Base-by-base conservation (phyloP, 176 grass and related monocot genomes). In the Eleusine indica region DNA sequence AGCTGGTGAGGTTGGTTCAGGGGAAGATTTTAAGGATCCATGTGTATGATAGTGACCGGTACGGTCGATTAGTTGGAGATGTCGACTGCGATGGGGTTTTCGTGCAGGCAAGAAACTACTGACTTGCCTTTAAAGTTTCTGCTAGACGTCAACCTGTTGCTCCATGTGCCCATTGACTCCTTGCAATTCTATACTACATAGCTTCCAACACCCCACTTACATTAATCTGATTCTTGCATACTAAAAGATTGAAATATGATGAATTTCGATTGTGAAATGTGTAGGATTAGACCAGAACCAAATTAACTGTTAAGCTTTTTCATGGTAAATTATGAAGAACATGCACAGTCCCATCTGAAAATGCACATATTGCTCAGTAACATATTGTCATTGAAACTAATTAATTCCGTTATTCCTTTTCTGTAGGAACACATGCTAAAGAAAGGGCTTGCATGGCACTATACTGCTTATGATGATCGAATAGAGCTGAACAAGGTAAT, bases 391-490 rank as follows among this genome's bases (percentile, higher is more conserved):
- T 11, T 6, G 15, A 41, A 73, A 66, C 0, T 9, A 30, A 16
- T 29, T 66, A 41, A 9, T 57, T 14, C 9, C 43, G 4, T 32
- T 40, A 21, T 43, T 53, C 35, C 3, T 42, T 76, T 68, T 80
- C 1, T 39, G 49, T 64, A 94, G 93, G 93, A 90, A 69, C 74
- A 90, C 82, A 94, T 98, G 96, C 80, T 95, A 38, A 93, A 92
- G 85, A 94, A 87, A 83, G 96, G 93, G 25, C 76, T 98, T 61
- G 86, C 93, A 64, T 98, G 91, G 91, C 96, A 98, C 78, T 95
- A 95, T 42, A 40, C 73, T 66, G 83, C 87, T 14, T 96, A 98
- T 19, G 96, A 99, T 74, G 60, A 54, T 42, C 85, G 86, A 7
- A 56, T 30, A 1, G 87, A 96, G 83, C 75, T 99, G 29, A 82